These are phyloP conservation scores for Willaertia magna DNA, from an alignment of 208 protist genomes.

Conservation along the genomic window DNA sequence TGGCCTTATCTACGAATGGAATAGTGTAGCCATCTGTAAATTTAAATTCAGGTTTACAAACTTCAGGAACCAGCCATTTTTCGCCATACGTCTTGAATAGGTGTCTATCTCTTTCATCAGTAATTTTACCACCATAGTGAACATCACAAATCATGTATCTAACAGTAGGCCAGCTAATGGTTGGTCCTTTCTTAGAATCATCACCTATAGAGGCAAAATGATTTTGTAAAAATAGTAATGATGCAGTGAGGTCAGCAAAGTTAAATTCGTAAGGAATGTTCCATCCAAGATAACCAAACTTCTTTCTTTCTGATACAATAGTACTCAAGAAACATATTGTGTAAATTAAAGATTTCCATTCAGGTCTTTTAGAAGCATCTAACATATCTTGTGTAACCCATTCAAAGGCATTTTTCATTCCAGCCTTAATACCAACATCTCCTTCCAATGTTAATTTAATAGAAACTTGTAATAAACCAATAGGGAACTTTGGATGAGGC, in stretches of 20 bases:
- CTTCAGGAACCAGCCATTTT: conserved; percentile 67
- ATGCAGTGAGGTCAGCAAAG: conserved; percentile 51
- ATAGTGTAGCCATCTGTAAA: conserved; percentile 38
- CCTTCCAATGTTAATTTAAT: conserved; percentile 78
- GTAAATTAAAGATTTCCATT: conserved; percentile 91
- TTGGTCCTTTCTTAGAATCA: conserved; percentile 59
- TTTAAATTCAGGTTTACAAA: conserved; percentile 66
- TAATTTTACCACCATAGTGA: conserved; percentile 96
- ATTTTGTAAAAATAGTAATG: conserved; percentile 88
- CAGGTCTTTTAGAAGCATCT: conserved; percentile 78
- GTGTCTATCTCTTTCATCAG: conserved; percentile 92
- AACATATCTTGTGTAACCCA: conserved; percentile 89
- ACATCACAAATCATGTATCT: conserved; percentile 96
- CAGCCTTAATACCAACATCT: conserved; percentile 73
- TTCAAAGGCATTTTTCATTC: conserved; percentile 83
- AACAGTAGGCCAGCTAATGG: conserved; percentile 75
- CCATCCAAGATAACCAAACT: conserved; percentile 70
- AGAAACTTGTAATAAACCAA: conserved; percentile 70
- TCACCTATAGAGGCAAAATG: conserved; percentile 90
- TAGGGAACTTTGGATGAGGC: conserved; percentile 78
- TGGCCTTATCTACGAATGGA: conserved; percentile 13
- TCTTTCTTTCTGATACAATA: conserved; percentile 61
- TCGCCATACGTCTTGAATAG: conserved; percentile 93
- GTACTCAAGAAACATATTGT: conserved; percentile 65
- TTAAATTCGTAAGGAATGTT: conserved; percentile 77